These are phyloP conservation scores for Penicillium janthinellum DNA, from an alignment of 2,329 filamentous ascomycete genomes.

Conservation along the genomic window DNA sequence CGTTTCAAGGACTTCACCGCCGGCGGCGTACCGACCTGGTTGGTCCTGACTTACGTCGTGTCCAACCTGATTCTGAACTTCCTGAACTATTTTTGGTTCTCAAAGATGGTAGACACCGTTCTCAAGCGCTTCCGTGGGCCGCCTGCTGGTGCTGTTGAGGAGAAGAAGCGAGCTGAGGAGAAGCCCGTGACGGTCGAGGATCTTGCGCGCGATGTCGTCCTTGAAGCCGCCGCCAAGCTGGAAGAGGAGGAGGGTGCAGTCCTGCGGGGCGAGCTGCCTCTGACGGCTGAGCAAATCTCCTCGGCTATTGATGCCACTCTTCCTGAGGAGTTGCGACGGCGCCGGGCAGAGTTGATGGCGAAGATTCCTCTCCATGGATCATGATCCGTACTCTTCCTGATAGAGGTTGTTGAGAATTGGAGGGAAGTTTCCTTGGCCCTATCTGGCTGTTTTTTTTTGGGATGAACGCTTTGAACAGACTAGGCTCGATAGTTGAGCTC, in stretches of 20 bases:
- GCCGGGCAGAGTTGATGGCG: conserved; percentile 25
- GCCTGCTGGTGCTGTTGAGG: conserved; percentile 21
- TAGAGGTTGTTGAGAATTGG: not conserved
- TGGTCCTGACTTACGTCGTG: conserved; percentile 59
- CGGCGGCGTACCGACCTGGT: conserved; percentile 57
- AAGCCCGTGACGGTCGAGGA: conserved; percentile 24
- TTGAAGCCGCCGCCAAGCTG: conserved; percentile 38
- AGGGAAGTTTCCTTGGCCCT: not conserved
- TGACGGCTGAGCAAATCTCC: conserved; percentile 22
- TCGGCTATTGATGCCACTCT: conserved; percentile 66
- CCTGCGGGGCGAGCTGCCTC: conserved; percentile 27
- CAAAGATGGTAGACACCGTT: conserved; percentile 67
- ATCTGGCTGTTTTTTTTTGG: not conserved
- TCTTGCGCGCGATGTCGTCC: conserved; percentile 35
- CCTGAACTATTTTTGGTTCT: conserved; percentile 68
- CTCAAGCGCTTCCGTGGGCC: conserved; percentile 59
- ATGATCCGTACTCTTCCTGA: conserved; percentile 1
- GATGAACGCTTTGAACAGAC: not conserved
- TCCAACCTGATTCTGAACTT: conserved; percentile 63
- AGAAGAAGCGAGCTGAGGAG: conserved; percentile 31
- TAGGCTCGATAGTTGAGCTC: not conserved
- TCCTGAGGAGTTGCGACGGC: conserved; percentile 78
- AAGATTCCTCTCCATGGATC: conserved; percentile 20
- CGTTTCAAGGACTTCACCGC: conserved; percentile 48
- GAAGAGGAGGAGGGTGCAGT: conserved; percentile 35